A percentile compares a stretch with the other conserved stretches of the same genome.
phyloP scores from a whole-genome alignment of 2,329 filamentous ascomycete species.

The Penicillium sp. region DNA sequence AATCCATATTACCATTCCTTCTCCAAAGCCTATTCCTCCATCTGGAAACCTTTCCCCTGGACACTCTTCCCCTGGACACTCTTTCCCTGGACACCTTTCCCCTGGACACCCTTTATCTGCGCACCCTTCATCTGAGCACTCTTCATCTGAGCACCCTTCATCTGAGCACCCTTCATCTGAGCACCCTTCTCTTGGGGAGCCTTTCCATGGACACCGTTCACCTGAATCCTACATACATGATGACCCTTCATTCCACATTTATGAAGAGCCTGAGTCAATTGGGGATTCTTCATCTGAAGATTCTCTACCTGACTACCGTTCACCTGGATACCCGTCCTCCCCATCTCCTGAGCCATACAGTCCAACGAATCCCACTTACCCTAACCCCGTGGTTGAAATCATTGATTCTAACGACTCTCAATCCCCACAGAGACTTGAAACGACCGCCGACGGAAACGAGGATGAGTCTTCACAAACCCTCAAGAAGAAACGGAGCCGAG shows the following conservation, averaged over 20 bases:
- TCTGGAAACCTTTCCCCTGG: not conserved
- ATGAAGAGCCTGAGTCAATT: not conserved
- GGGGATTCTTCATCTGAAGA: not conserved
- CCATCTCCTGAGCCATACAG: not conserved
- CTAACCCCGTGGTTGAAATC: not conserved
- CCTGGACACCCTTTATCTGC: not conserved
- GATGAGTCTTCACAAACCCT: slow-evolving; percentile 33
- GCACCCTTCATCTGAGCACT: not conserved
- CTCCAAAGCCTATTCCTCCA: not conserved
- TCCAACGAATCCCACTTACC: not conserved
- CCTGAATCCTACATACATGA: not conserved
- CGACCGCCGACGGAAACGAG: slow-evolving; percentile 14
- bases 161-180: not conserved
- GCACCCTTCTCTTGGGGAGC: not conserved
- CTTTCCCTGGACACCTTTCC: not conserved
- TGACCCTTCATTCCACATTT: not conserved
- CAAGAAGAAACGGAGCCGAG: slow-evolving; percentile 47
- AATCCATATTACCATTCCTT: not conserved
- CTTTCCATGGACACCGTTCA: not conserved
- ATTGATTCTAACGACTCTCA: not conserved
- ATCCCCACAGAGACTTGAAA: not conserved
- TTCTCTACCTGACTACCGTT: not conserved
- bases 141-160: not conserved
- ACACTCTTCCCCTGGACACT: not conserved
- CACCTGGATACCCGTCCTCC: not conserved